Conservation (phyloP, 2,329 filamentous ascomycete species). For the Cercospora citrullina region DNA sequence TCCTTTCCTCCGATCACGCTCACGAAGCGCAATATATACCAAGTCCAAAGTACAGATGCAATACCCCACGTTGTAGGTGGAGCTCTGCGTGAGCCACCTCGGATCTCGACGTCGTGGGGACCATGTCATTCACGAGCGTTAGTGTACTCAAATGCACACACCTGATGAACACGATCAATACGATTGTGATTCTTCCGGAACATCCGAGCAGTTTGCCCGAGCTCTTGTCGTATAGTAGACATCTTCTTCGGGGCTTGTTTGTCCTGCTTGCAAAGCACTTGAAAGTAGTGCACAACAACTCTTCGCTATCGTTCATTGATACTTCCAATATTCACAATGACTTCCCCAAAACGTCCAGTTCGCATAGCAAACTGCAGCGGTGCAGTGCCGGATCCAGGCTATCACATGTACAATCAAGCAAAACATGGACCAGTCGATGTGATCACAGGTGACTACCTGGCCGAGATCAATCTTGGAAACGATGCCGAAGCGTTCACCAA, state of each 20-base stretch:
- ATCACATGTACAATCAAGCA: slow-evolving; percentile 34
- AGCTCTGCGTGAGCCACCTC: neutral
- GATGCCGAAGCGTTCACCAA: slow-evolving; percentile 31
- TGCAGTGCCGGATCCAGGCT: slow-evolving; percentile 33
- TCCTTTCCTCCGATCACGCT: neutral
- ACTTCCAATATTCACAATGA: slow-evolving; percentile 16
- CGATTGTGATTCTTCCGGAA: neutral
- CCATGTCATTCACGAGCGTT: neutral
- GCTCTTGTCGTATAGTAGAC: neutral
- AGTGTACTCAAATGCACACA: neutral
- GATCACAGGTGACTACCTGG: slow-evolving; percentile 55
- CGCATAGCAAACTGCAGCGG: slow-evolving; percentile 29
- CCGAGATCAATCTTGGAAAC: slow-evolving; percentile 33
- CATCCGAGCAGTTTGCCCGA: neutral
- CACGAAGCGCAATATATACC: neutral
- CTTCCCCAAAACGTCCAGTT: slow-evolving; percentile 21
- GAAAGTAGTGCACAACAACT: neutral
- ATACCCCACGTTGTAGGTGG: neutral
- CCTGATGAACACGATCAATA: neutral
- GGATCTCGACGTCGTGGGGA: slow-evolving; percentile 4
- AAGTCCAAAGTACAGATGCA: neutral
- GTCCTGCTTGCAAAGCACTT: neutral
- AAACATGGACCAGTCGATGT: slow-evolving; percentile 46
- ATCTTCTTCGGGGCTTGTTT: neutral
- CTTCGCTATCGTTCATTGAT: neutral